Evolutionary conservation across 2,329 filamentous ascomycete genomes (phyloP).

Genomic region (Trichoderma sp.): DNA sequence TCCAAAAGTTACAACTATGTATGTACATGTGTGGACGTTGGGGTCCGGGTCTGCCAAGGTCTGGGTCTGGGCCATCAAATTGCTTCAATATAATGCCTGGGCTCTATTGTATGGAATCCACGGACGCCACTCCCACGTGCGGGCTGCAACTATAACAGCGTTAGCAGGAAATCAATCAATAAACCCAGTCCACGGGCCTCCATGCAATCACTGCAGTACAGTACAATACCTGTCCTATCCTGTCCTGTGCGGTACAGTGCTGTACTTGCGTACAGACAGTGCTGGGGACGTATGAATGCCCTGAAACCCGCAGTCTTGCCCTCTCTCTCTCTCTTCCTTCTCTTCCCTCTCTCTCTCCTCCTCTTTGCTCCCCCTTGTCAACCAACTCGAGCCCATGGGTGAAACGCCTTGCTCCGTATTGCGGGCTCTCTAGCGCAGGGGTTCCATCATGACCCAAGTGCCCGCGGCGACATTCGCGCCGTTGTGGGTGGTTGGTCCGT

Average conservation of each 20-base stretch:
- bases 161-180: not conserved
- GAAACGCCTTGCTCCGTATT: slow-evolving; percentile 14
- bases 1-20: too few species aligned
- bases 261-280: too few species aligned
- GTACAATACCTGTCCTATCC: too few species aligned
- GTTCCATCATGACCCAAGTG: slow-evolving; percentile 12
- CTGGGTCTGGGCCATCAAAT: not conserved
- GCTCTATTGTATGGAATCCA: not conserved
- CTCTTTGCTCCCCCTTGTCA: not conserved
- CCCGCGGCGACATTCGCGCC: slow-evolving; percentile 14
- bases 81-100: not conserved
- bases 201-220: not conserved
- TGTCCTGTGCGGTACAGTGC: too few species aligned
- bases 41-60: not conserved
- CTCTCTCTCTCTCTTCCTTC: not conserved
- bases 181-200: not conserved
- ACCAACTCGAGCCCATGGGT: too few species aligned
- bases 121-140: not conserved
- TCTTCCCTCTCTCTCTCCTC: not conserved
- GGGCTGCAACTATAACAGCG: not conserved
- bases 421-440: slow-evolving; percentile 14
- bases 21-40: too few species aligned
- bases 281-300: not conserved
- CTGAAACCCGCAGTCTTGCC: not conserved
- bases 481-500: slow-evolving; percentile 7